Conservation (phyloP, 305 asterid species). For the Ilex paraguariensis region DNA sequence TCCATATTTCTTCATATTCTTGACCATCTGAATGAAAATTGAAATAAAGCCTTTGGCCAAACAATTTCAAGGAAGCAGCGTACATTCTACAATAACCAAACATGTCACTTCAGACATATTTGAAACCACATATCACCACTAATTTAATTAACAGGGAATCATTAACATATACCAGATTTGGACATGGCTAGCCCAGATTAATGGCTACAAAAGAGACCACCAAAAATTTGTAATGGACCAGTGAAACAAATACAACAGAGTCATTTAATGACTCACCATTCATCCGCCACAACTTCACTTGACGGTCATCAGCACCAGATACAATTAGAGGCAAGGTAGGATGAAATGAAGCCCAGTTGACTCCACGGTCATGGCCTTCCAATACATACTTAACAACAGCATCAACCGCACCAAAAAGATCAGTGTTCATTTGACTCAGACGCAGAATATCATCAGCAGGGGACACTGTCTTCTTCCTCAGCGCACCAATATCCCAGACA, state of each 20-base stretch:
- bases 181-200: no score
- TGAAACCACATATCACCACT: no score
- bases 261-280: constrained; percentile 51
- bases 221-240: background rate
- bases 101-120: no score
- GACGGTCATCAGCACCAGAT: constrained; percentile 99
- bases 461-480: constrained; percentile 88
- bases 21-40: no score
- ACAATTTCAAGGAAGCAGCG: no score
- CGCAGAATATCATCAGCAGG: constrained; percentile 94
- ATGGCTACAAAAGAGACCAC: background rate
- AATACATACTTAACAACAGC: constrained; percentile 85
- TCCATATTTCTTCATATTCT: no score
- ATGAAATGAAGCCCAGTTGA: constrained; percentile 87
- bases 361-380: constrained; percentile 90
- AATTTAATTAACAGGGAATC: no score
- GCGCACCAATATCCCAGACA: constrained; percentile 97
- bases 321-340: constrained; percentile 95
- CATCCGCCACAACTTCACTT: constrained; percentile 99
- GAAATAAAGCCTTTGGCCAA: no score
- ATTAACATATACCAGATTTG: no score
- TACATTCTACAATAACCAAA: no score
- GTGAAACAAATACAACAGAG: background rate
- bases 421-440: constrained; percentile 85
- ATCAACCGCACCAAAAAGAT: constrained; percentile 66